Conservation (phyloP, 495 filamentous ascomycete species). For the Xylaria sp. region DNA sequence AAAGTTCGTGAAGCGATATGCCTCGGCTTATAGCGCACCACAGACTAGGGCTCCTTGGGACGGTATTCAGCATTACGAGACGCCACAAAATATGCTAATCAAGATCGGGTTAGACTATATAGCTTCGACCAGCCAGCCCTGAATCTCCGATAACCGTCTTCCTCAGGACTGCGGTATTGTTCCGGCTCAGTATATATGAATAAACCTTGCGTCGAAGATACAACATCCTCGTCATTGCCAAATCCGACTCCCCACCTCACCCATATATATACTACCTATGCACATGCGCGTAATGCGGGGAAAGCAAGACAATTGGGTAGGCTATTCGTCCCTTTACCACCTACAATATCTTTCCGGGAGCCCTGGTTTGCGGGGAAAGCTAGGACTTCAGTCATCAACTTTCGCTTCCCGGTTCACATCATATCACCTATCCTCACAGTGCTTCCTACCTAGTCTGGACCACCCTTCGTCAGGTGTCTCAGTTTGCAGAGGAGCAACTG, state of each 20-base stretch:
- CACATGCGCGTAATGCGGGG: constrained; percentile 1
- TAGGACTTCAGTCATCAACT: neutral
- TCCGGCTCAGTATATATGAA: neutral
- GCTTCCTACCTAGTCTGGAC: too few relatives aligned
- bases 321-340: neutral
- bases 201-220: neutral
- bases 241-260: neutral
- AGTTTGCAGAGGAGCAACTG: neutral
- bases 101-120: neutral
- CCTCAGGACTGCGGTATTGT: neutral
- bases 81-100: neutral
- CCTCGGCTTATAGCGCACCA: constrained; percentile 2
- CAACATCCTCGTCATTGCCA: neutral
- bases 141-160: neutral
- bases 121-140: too few relatives aligned
- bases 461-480: too few relatives aligned
- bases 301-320: neutral
- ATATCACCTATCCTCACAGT: too few relatives aligned
- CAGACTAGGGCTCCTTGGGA: neutral
- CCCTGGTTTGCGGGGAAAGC: constrained; percentile 4
- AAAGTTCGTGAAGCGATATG: neutral
- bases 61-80: constrained; percentile 1
- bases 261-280: neutral
- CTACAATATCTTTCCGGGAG: neutral
- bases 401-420: neutral